Conservation (phyloP, 148 eudicot species). For the Bassia scoparia region DNA sequence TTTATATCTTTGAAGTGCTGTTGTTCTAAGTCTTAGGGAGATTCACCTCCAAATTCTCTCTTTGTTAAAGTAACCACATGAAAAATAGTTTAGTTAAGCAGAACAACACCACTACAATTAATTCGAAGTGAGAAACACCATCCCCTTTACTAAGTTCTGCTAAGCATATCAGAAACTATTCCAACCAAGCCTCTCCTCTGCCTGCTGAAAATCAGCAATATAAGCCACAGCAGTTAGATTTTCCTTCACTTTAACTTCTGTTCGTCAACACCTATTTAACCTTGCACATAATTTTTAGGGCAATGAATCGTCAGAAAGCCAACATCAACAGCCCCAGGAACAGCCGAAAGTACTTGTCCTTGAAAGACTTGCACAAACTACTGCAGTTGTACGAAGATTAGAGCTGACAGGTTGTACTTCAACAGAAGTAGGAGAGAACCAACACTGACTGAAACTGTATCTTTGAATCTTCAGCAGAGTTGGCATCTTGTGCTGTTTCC, state of each 20-base stretch:
- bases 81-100: constrained; percentile 76
- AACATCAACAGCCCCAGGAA: constrained; percentile 56
- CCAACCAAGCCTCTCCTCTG: constrained; percentile 71
- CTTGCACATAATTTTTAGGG: constrained; percentile 76
- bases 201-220: constrained; percentile 47
- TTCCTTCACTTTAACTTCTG: constrained; percentile 69
- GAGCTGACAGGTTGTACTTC: constrained; percentile 55
- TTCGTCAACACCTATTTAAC: constrained; percentile 71
- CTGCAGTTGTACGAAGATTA: constrained; percentile 62
- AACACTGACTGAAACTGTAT: constrained; percentile 43
- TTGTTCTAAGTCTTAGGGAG: constrained; percentile 81
- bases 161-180: constrained; percentile 74
- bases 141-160: constrained; percentile 81
- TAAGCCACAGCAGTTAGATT: constrained; percentile 50
- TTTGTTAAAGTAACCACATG: constrained; percentile 77
- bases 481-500: constrained; percentile 56
- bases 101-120: constrained; percentile 88
- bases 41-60: constrained; percentile 66
- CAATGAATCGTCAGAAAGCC: constrained; percentile 85
- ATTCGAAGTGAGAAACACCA: constrained; percentile 96
- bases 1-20: constrained; percentile 82
- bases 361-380: constrained; percentile 73
- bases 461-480: constrained; percentile 54
- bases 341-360: constrained; percentile 75
- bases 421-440: constrained; percentile 64